Evolutionary conservation across 148 eudicot genomes (phyloP).

Genomic region (Arbutus unedo): DNA sequence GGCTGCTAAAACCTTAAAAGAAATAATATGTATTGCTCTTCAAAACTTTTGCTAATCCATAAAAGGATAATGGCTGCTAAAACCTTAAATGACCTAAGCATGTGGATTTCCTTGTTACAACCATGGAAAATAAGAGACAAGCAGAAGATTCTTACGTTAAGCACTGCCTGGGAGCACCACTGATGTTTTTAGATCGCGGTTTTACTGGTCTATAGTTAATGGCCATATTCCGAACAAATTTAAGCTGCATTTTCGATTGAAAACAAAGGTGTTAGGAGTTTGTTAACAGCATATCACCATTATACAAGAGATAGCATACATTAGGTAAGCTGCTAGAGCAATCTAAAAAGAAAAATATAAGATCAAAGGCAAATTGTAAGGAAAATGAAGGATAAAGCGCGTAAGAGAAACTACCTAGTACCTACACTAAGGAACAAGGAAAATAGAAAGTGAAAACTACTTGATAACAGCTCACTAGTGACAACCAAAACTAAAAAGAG

Average conservation of each 20-base stretch:
- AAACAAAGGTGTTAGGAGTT: not conserved
- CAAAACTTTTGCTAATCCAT: not conserved
- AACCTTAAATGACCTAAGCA: not conserved
- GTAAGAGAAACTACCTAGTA: not conserved
- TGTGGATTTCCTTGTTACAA: not conserved
- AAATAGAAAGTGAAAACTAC: not conserved
- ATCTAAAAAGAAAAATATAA: not conserved
- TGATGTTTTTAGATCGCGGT: slow-evolving; percentile 14
- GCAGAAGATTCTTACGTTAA: slow-evolving; percentile 23
- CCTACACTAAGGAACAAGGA: not conserved
- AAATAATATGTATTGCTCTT: not conserved
- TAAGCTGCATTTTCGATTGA: slow-evolving; percentile 28
- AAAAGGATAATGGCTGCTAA: not conserved
- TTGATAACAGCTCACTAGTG: not conserved
- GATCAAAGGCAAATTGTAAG: not conserved
- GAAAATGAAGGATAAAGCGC: not conserved
- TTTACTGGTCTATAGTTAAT: slow-evolving; percentile 27
- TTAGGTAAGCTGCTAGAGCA: not conserved
- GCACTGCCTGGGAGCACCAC: slow-evolving; percentile 11
- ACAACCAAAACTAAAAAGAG: not conserved
- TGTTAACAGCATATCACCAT: not conserved
- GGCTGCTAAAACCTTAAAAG: not conserved
- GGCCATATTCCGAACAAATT: slow-evolving; percentile 33
- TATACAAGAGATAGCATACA: not conserved
- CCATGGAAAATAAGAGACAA: slow-evolving; percentile 13